Conservation (phyloP, 306 rosid species). For the Myrica gale region DNA sequence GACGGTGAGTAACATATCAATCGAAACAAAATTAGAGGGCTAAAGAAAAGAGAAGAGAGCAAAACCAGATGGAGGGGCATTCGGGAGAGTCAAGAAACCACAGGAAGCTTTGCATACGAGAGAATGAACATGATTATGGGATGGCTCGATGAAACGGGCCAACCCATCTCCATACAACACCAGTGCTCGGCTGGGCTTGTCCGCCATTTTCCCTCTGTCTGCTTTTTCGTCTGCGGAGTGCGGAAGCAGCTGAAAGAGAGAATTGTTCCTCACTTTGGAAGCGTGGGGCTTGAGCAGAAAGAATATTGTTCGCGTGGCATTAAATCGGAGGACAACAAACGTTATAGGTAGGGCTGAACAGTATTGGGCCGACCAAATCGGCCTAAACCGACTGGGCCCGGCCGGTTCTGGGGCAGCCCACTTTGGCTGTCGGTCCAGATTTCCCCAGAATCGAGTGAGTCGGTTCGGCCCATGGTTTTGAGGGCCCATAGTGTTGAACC, state of each 20-base stretch:
- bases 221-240: neutral
- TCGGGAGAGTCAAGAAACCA: slow-evolving; percentile 67
- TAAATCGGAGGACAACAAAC: neutral
- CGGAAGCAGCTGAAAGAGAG: neutral
- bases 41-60: neutral
- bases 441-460: no score
- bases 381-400: no score
- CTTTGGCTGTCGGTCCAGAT: no score
- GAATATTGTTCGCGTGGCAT: neutral
- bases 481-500: no score
- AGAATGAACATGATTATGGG: slow-evolving; percentile 61
- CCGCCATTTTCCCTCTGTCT: slow-evolving; percentile 54
- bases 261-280: no score
- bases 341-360: no score
- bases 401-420: no score
- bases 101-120: slow-evolving; percentile 66
- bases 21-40: neutral
- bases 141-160: slow-evolving; percentile 50
- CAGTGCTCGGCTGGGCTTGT: slow-evolving; percentile 81
- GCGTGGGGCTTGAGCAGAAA: neutral
- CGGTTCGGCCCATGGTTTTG: no score
- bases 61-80: slow-evolving; percentile 62
- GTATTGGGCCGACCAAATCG: no score
- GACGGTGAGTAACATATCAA: neutral
- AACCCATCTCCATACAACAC: slow-evolving; percentile 71